A percentile compares a stretch with the other conserved stretches of the same genome.
These are phyloP conservation scores for Yamadazyma buinensis DNA, from an alignment of 1,139 yeast genomes.

Conservation along the genomic window DNA sequence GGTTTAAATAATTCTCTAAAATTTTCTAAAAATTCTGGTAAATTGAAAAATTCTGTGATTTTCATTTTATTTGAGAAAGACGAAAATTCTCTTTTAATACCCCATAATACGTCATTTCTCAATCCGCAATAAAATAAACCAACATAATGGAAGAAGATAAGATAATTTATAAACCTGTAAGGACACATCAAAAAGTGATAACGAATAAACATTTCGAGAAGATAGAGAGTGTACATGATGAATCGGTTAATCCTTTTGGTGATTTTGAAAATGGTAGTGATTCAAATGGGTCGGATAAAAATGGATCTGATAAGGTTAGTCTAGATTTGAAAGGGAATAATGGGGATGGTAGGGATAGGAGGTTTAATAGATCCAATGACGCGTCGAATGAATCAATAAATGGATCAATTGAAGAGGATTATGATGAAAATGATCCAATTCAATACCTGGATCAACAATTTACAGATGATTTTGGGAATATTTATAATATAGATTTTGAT, in stretches of 20 bases:
- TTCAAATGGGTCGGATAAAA: neutral
- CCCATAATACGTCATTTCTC: no score
- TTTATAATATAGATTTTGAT: conserved; percentile 37
- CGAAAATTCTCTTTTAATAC: no score
- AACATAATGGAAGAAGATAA: conserved; percentile 4
- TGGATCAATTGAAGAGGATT: neutral
- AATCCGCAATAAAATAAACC: no score
- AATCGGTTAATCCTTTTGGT: no score
- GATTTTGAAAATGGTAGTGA: no score
- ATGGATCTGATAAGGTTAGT: neutral
- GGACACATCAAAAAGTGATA: conserved; percentile 5
- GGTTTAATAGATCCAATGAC: no score
- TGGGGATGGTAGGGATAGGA: neutral
- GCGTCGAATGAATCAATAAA: no score
- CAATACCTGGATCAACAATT: conserved; percentile 12
- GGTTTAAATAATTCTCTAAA: no score
- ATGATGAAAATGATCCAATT: conserved; percentile 13
- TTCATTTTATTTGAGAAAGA: no score
- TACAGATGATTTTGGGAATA: conserved; percentile 32
- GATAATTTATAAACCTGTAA: conserved; percentile 1
- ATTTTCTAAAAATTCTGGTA: no score
- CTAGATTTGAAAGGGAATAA: no score
- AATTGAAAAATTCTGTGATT: no score
- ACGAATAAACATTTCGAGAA: conserved; percentile 8
- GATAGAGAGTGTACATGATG: conserved; percentile 6